Base-by-base conservation (phyloP, 805 yeast species). In the Yamadazyma sp. region DNA sequence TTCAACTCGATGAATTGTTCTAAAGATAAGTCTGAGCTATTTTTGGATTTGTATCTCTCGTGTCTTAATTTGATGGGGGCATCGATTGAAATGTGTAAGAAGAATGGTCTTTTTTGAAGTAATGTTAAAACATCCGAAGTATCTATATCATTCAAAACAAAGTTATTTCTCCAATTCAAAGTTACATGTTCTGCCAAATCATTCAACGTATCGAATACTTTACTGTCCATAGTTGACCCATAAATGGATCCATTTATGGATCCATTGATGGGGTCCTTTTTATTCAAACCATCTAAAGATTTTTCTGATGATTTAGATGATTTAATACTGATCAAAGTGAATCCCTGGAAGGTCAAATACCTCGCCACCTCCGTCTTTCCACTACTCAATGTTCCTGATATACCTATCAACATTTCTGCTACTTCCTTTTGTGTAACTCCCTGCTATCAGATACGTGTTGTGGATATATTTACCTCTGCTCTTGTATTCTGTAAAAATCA, bases 71-170 rank as follows among this genome's bases (percentile, higher is more conserved):
- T 51, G 10, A 78, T 47, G 1, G 95, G 85, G 0, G 95, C 86
- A 48, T 86, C 95, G 2, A 86, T 65, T 5, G 86, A 72, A 3
- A 89, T 48, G 53, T 87, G 95, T 16, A 87, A 69, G 52, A 88
- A 87, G 53, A 86, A 89, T 0, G 97, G 96, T 37, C 96, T 62
- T 42, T 80, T 78, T 22, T 72, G 64, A 4, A 84, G 56, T 16
- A 56, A 60, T 2, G 66, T 62, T 17, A 83, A 63, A 32, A 71
- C 53, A 4, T 55, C 58, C 10, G 70, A 43, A 15, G 64, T 64
- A 2, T 58, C 55, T 9, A 83, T 63, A 36, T 76, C 75, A 0
- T 75, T 56, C 3, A 83, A 51, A 2, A 86, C 94, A 48, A 64
- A 79, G 47, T 82, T 64, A 10, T 69, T 58, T 15, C 68, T 61